Evolutionary conservation across 768 basidiomycete genomes (phyloP), one percentile per base, ranked within the genome.

Genomic region (Leucocoprinus leucothites): DNA sequence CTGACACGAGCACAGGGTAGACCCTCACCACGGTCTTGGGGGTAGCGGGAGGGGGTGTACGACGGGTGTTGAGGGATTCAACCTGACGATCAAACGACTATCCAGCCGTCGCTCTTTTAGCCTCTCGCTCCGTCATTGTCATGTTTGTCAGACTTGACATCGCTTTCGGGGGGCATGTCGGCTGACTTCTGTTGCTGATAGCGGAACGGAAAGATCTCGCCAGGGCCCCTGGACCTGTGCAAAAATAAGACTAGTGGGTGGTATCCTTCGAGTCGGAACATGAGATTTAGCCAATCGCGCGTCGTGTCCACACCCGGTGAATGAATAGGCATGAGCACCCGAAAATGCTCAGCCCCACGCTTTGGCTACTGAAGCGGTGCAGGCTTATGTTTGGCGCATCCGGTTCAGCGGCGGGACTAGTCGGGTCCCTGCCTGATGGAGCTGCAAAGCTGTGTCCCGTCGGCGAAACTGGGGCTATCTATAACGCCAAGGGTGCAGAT

Each of bases 71-170:
- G 34, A 46, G 52, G 44, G n/a, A 53, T 45, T 34, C 31, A 25
- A 53, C 44, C 18, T 53, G 44, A 53, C 44, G 52, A 53, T 53
- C 52, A 53, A 46, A 53, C 52, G 22, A 14, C 24, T n/a, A n/a
- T n/a, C n/a, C 38, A 51, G n/a, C 50, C 18, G 42, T 44, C 31
- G 51, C 42, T 34, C 52, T 53, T 53, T 53, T 53, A 53, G 52
- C 44, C 51, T 19, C 18, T 53, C 44, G 36, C 36, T 22, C 43
- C 21, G 51, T 14, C n/a, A 38, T 21, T 38, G 22, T 24, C 19
- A 38, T 38, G 48, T 50, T 50, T 50, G 48, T 19, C 35, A 49
- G 22, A 38, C 2, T 11, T 41, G 40, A 26, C 48, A 49, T 34
- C 28, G 48, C 25, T 35, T 50, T 48, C 31, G 5, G 31, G 31